These are phyloP conservation scores for Geotrichum citri-aurantii DNA, from an alignment of 1,139 yeast species.

Conservation along the genomic window DNA sequence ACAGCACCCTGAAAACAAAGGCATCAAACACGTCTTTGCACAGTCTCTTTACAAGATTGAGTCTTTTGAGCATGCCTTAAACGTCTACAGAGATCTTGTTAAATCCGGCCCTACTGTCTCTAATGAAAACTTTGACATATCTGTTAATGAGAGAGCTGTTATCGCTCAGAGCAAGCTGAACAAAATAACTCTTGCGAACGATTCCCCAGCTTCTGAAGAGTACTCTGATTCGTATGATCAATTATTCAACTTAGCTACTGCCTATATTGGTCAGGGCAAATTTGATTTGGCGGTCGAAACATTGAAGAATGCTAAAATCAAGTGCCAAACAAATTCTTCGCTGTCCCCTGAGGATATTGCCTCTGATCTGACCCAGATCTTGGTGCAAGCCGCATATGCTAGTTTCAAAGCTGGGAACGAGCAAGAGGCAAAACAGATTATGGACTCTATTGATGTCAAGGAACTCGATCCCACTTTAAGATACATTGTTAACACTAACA, in stretches of 20 bases:
- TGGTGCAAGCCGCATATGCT: slow-evolving; percentile 65
- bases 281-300: slow-evolving; percentile 42
- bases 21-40: slow-evolving; percentile 70
- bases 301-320: slow-evolving; percentile 48
- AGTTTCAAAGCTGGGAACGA: slow-evolving; percentile 45
- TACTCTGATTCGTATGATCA: slow-evolving; percentile 47
- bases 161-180: slow-evolving; percentile 45
- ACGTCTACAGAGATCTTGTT: slow-evolving; percentile 49
- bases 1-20: slow-evolving; percentile 38
- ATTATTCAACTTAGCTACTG: slow-evolving; percentile 63
- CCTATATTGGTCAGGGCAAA: slow-evolving; percentile 45
- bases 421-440: slow-evolving; percentile 42
- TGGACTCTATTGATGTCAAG: slow-evolving; percentile 26
- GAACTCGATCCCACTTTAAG: slow-evolving; percentile 21
- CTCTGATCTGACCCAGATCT: slow-evolving; percentile 52
- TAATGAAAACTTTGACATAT: slow-evolving; percentile 50
- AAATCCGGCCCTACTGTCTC: slow-evolving; percentile 21
- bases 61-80: slow-evolving; percentile 47
- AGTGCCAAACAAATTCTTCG: slow-evolving; percentile 40
- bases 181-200: slow-evolving; percentile 14
- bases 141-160: slow-evolving; percentile 65
- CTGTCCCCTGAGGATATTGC: slow-evolving; percentile 39
- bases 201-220: slow-evolving; percentile 16
- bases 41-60: slow-evolving; percentile 74
- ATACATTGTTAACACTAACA: slow-evolving; percentile 21